Percentiles rank a stretch among this genome's conserved stretches.
Conservation (phyloP, 805 yeast genomes). For the Barnettozyma sp. region DNA sequence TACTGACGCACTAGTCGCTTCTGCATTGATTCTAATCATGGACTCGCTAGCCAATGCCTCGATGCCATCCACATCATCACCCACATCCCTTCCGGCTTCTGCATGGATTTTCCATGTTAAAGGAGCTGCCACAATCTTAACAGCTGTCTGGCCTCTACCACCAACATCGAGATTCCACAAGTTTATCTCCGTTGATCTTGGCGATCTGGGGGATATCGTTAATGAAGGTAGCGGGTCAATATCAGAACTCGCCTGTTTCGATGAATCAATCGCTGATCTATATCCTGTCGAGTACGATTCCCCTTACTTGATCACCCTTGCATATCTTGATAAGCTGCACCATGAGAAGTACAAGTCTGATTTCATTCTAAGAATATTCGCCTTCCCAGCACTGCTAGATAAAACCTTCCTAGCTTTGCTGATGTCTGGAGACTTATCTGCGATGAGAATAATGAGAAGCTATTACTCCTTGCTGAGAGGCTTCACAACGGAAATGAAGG, state of each 20-base stretch:
- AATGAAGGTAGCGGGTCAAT: slow-evolving; percentile 32
- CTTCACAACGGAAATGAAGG: slow-evolving; percentile 81
- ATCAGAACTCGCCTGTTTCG: slow-evolving; percentile 73
- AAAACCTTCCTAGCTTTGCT: slow-evolving; percentile 68
- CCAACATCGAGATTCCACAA: slow-evolving; percentile 59
- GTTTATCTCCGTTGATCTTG: slow-evolving; percentile 77
- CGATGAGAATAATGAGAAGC: slow-evolving; percentile 86
- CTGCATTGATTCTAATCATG: slow-evolving; percentile 83
- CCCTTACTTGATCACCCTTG: slow-evolving; percentile 82
- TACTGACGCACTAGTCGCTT: slow-evolving; percentile 89
- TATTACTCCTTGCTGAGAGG: slow-evolving; percentile 77
- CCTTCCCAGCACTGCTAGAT: slow-evolving; percentile 89
- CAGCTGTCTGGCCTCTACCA: slow-evolving; percentile 93
- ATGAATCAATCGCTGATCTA: slow-evolving; percentile 73
- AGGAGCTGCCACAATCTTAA: slow-evolving; percentile 91
- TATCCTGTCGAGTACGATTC: slow-evolving; percentile 81
- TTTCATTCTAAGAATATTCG: slow-evolving; percentile 79
- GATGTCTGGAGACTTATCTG: slow-evolving; percentile 78
- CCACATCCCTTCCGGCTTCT: slow-evolving; percentile 70
- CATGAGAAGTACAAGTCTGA: slow-evolving; percentile 79
- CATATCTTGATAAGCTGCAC: slow-evolving; percentile 77
- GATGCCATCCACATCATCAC: slow-evolving; percentile 28
- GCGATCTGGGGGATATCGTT: slow-evolving; percentile 71
- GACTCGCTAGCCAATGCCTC: slow-evolving; percentile 93
- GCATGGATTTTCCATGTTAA: slow-evolving; percentile 97